A percentile compares a stretch with the other conserved stretches of the same genome.
Evolutionary conservation across 176 grass and related monocot species (phyloP).

Genomic region (Phragmites australis): DNA sequence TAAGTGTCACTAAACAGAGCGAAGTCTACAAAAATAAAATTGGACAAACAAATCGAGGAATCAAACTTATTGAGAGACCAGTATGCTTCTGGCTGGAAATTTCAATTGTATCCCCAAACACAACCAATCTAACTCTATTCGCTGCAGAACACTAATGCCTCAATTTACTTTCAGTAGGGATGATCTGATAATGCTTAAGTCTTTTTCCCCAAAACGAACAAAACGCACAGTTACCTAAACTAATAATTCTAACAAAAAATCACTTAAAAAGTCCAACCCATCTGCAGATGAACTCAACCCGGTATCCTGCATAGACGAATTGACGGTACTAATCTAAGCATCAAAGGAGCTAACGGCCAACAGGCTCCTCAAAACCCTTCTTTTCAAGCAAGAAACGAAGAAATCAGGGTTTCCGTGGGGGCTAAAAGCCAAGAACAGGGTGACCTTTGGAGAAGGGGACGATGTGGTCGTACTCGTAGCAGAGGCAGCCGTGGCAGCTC

Average conservation of each 20-base stretch:
- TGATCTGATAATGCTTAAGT: background rate
- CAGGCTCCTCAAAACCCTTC: background rate
- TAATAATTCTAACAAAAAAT: background rate
- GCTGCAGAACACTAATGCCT: background rate
- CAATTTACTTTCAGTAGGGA: background rate
- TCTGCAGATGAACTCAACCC: background rate
- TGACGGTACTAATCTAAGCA: background rate
- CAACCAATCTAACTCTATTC: no score
- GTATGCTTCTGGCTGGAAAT: background rate
- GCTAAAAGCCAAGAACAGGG: background rate
- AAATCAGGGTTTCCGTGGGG: no score
- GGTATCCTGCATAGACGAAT: background rate
- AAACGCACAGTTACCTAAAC: background rate
- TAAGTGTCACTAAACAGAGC: no score
- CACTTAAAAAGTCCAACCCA: background rate
- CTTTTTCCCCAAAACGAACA: background rate
- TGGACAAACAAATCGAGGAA: background rate
- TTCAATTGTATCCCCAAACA: background rate
- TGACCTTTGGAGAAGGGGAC: conserved; percentile 87
- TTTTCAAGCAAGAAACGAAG: background rate
- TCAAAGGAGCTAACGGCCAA: background rate
- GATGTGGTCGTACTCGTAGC: conserved; percentile 94
- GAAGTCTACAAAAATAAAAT: no score
- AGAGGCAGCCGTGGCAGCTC: conserved; percentile 90
- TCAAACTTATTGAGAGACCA: no score